Percentiles rank a stretch among this genome's conserved stretches.
Conservation (phyloP, 2,329 filamentous ascomycete genomes). For the Lomentospora prolificans region DNA sequence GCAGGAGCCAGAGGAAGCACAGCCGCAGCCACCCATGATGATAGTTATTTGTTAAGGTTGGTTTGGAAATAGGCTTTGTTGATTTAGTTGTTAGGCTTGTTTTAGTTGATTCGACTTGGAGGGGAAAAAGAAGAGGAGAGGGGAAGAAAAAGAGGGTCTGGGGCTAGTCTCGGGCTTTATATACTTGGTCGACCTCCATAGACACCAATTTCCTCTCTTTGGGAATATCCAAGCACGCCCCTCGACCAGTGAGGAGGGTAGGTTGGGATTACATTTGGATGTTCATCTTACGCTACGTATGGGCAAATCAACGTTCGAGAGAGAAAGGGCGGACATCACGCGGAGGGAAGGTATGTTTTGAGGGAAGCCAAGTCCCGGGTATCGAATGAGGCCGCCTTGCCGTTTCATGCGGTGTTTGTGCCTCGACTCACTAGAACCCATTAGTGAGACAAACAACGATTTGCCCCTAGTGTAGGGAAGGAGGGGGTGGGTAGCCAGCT, state of each 20-base stretch:
- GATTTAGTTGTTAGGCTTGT: slow-evolving; percentile 2
- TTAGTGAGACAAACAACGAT: background rate
- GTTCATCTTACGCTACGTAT: background rate
- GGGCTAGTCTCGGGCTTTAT: slow-evolving; percentile 1
- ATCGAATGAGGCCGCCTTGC: background rate
- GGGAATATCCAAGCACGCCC: background rate
- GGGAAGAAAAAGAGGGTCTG: slow-evolving; percentile 2
- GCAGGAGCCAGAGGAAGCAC: slow-evolving; percentile 29
- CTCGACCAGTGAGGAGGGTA: background rate
- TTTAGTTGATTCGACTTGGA: slow-evolving; percentile 8
- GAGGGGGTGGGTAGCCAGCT: background rate
- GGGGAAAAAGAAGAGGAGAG: background rate
- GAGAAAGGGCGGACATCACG: background rate
- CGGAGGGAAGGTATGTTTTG: background rate
- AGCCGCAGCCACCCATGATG: slow-evolving; percentile 34
- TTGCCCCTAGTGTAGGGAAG: background rate
- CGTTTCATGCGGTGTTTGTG: background rate
- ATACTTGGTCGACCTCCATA: background rate
- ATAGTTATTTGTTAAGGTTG: slow-evolving; percentile 10
- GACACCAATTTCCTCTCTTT: background rate
- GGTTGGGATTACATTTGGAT: background rate
- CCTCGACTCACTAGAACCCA: background rate
- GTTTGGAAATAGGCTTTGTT: slow-evolving; percentile 6
- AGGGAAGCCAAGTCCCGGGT: background rate
- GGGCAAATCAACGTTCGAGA: background rate